Evolutionary conservation across 2,329 filamentous ascomycete genomes (phyloP).

Genomic region (Fusarium longipes): DNA sequence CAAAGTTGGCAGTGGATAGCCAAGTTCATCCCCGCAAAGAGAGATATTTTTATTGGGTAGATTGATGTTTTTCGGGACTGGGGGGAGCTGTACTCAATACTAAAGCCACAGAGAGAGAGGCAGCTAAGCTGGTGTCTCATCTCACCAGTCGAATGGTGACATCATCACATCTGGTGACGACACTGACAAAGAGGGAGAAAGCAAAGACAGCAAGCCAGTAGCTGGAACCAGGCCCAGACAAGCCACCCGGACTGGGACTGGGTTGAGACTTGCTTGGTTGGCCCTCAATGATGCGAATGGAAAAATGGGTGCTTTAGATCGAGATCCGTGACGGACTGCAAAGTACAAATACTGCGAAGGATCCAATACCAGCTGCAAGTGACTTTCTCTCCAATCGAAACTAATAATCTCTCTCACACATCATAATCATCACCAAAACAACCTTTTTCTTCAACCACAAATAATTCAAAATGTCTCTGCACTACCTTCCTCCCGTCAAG

Average conservation of each 20-base stretch:
- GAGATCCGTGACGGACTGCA: conserved; percentile 38
- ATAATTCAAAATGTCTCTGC: conserved; percentile 65
- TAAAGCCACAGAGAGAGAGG: no score
- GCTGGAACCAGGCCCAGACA: conserved; percentile 25
- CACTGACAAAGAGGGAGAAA: conserved; percentile 38
- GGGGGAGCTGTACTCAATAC: not conserved
- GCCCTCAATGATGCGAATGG: conserved; percentile 34
- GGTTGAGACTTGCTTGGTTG: not conserved
- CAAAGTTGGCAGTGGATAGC: conserved; percentile 33
- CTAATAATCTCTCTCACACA: conserved; percentile 4
- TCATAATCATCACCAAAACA: not conserved
- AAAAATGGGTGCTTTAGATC: conserved; percentile 36
- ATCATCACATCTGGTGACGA: conserved; percentile 55
- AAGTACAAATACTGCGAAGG: conserved; percentile 45
- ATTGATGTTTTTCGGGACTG: not conserved
- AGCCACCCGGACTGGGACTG: conserved; percentile 24
- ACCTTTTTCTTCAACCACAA: conserved; percentile 1
- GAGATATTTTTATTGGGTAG: not conserved
- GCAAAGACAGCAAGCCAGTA: conserved; percentile 16
- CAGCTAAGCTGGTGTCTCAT: conserved; percentile 13
- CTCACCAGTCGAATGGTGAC: conserved; percentile 53
- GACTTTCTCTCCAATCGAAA: conserved; percentile 30
- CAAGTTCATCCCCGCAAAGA: conserved; percentile 11
- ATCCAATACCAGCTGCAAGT: conserved; percentile 13
- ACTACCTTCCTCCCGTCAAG: conserved; percentile 83